Conservation (phyloP, 2,329 filamentous ascomycete species). For the Sporothrix curviconia region DNA sequence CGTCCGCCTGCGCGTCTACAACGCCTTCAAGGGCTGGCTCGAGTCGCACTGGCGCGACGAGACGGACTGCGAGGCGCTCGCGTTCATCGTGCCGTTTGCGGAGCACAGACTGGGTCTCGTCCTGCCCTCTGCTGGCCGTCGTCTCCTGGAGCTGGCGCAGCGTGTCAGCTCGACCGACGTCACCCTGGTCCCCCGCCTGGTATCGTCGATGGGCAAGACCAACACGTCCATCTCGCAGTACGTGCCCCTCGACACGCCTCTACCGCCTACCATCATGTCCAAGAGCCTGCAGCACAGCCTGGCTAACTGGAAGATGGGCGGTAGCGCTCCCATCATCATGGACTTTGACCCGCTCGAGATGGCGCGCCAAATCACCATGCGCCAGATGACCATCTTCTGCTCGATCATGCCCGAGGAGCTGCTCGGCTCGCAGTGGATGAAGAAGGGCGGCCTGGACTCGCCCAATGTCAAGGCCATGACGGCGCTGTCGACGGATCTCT, state of each 20-base stretch:
- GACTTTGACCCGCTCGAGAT: conserved; percentile 90
- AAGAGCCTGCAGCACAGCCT: conserved; percentile 72
- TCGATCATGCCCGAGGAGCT: conserved; percentile 88
- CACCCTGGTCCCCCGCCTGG: conserved; percentile 71
- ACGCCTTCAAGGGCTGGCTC: conserved; percentile 94
- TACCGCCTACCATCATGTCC: conserved; percentile 63
- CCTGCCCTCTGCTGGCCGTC: conserved; percentile 70
- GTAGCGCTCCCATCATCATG: conserved; percentile 63
- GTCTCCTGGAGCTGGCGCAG: conserved; percentile 71
- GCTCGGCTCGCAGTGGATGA: conserved; percentile 88
- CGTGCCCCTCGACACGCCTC: conserved; percentile 61
- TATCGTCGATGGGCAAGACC: conserved; percentile 84
- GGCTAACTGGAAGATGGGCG: conserved; percentile 63
- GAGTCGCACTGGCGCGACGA: conserved; percentile 91
- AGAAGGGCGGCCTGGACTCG: conserved; percentile 70
- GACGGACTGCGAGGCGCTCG: conserved; percentile 68
- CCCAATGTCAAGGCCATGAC: conserved; percentile 94
- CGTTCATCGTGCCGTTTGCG: conserved; percentile 73
- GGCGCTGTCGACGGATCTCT: conserved; percentile 81
- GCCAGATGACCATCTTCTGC: conserved; percentile 87
- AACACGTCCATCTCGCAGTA: conserved; percentile 68
- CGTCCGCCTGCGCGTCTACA: conserved; percentile 86
- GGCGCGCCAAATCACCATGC: conserved; percentile 85
- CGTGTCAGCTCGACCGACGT: conserved; percentile 68
- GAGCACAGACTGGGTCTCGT: conserved; percentile 60